phyloP scores from a whole-genome alignment of 495 filamentous ascomycete genomes.

The Neurospora pannonica region DNA sequence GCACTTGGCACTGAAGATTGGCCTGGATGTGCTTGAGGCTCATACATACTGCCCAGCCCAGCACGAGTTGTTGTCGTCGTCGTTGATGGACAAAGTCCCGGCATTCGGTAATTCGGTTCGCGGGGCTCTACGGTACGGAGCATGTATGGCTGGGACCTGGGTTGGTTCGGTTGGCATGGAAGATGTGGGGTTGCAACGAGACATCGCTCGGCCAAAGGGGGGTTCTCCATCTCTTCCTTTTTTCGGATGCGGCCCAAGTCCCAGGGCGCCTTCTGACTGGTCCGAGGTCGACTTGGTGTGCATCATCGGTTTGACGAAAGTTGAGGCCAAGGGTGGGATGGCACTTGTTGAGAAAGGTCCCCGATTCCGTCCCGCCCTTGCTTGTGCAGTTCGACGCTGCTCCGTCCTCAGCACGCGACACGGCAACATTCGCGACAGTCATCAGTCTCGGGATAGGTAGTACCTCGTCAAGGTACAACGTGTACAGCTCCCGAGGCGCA shows the following conservation, averaged over 20 bases:
- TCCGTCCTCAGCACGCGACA: neutral
- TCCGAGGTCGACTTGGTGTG: neutral
- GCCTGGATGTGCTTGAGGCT: neutral
- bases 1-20: neutral
- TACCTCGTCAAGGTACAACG: neutral
- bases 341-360: neutral
- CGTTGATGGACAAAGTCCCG: neutral
- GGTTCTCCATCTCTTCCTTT: neutral
- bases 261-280: neutral
- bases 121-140: neutral
- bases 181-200: neutral
- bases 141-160: neutral
- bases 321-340: neutral
- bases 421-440: neutral
- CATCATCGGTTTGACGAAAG: neutral
- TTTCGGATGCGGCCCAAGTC: neutral
- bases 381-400: neutral
- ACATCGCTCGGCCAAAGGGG: neutral
- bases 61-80: neutral
- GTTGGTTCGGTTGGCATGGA: neutral
- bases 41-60: neutral
- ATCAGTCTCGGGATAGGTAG: neutral
- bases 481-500: neutral
- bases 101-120: neutral
- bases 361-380: neutral